phyloP scores from a whole-genome alignment of 1,139 yeast genomes.

The Suhomyces ambrosiae region DNA sequence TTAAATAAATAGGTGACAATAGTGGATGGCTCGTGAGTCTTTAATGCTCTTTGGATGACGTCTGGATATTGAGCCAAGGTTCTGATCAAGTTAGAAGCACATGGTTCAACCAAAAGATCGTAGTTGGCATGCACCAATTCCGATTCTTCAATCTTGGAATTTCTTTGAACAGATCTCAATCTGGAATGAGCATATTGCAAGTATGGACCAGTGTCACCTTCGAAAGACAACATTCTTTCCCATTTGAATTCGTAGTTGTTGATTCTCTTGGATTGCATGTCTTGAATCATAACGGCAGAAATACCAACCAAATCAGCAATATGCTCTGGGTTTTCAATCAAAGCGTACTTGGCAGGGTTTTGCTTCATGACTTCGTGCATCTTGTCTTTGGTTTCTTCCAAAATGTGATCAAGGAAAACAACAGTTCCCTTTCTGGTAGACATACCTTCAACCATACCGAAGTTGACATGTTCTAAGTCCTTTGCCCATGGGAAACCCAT shows the following conservation, averaged over 20 bases:
- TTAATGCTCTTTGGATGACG: constrained; percentile 77
- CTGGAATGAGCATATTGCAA: constrained; percentile 98
- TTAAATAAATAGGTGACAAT: constrained; percentile 91
- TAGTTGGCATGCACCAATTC: constrained; percentile 62
- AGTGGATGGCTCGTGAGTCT: constrained; percentile 91
- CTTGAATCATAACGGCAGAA: constrained; percentile 98
- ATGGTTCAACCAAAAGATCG: constrained; percentile 72
- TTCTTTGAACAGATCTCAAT: constrained; percentile 92
- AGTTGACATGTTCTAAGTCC: constrained; percentile 78
- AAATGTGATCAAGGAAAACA: constrained; percentile 90
- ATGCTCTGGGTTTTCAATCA: constrained; percentile 91
- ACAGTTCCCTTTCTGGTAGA: constrained; percentile 98
- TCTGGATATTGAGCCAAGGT: constrained; percentile 91
- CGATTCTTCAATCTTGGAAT: constrained; percentile 56
- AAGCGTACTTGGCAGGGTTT: constrained; percentile 88
- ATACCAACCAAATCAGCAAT: constrained; percentile 96
- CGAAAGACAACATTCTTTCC: constrained; percentile 98
- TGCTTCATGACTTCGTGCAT: constrained; percentile 98
- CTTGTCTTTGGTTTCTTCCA: constrained; percentile 90
- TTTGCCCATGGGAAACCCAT: constrained; percentile 91
- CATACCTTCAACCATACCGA: constrained; percentile 99
- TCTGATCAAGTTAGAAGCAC: constrained; percentile 74
- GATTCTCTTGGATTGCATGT: constrained; percentile 96
- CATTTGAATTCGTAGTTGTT: constrained; percentile 96
- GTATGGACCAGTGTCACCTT: constrained; percentile 99